Base-by-base conservation (phyloP, 2,329 filamentous ascomycete genomes). In the Epichloe uncinata region DNA sequence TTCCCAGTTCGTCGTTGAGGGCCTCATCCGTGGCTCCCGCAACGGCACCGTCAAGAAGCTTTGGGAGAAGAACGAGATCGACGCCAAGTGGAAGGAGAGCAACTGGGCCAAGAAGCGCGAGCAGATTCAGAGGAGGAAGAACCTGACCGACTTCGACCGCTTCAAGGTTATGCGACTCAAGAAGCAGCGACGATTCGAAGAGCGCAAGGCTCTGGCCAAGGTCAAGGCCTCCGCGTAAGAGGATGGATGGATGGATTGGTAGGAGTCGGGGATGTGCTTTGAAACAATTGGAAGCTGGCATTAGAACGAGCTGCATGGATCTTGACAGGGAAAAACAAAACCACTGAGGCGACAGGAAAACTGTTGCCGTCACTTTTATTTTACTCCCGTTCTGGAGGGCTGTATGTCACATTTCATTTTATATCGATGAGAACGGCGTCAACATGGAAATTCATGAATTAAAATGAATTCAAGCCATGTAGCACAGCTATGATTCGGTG, bases 101-200 rank as follows among this genome's bases (percentile, higher is more conserved):
- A 82, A 82, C 73, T 95, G 86, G 84, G 88, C 90, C 67, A 93
- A 98, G 87, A 90, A 88, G 81, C 82, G 86, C 69, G 82, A 82
- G 63, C 85, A 87, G 75, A 79, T 81, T 65, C 79, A 87, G 73
- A 85, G 87, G 77, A 86, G 93, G 79, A 85, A 85, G 77, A 81
- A 82, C 66, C 79, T 98, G 61, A 94, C 84, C 74, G 93, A 98
- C 81, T 98, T 98, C 70, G 93, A 98, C 80, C 85, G 93, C 73
- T 98, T 97, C 88, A 96, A 98, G 87, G 93, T 97, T 66, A 80
- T 97, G 82, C 85, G 91, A 74, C 80, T 97, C 76, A 94, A 91
- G 85, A 98, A 98, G 84, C 90, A 96, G 85, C 87, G 90, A 72
- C 87, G 90, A 71, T 97, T 94, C 77, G 90, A 96, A 81, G 85